Evolutionary conservation across 495 filamentous ascomycete genomes (phyloP), one percentile per base, ranked within the genome.

Genomic region (Trichoderma virens): DNA sequence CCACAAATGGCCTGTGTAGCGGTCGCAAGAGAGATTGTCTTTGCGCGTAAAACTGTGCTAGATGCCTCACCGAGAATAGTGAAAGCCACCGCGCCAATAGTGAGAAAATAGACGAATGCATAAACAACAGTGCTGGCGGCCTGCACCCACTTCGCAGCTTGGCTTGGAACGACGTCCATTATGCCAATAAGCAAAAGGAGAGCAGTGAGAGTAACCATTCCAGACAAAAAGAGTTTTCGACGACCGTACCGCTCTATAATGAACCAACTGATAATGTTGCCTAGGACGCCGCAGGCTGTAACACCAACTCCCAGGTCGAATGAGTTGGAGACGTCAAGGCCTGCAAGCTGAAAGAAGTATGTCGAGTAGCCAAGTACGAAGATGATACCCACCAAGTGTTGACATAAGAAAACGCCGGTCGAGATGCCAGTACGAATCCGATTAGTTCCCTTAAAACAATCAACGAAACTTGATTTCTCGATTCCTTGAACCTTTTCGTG

Each of bases 391-490:
- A 35, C 34, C 34, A 35, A 35, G 34, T 78, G 13, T 70, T 73
- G 60, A 23, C 34, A 38, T 18, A 62, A 23, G 65, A 67, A 79
- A 4, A 73, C 72, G 14, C 69, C 66, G 35, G 69, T 69, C 9
- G 72, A 71, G 34, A 79, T 74, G 59, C 78, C 75, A 2, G 78
- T 79, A 18, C 79, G 71, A 13, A 78, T 70, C 23, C 72, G 65
- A 65, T 80, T 75, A 63, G 70, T 67, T n/a, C 72, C 76, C 61
- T 69, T 73, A 70, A 81, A 80, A 59, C 75, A 78, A 47, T 80
- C 77, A 11, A 65, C 20, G 62, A 77, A 80, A 2, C 68, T 72
- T 6, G 45, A 5, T 16, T 54, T 6, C 34, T 35, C 11, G 34
- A 35, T 35, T 35, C 34, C 34, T 6, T n/a, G 18, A 6, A 20